Base-by-base conservation (phyloP, 1,284 basidiomycete species). In the Coniophora puteana region DNA sequence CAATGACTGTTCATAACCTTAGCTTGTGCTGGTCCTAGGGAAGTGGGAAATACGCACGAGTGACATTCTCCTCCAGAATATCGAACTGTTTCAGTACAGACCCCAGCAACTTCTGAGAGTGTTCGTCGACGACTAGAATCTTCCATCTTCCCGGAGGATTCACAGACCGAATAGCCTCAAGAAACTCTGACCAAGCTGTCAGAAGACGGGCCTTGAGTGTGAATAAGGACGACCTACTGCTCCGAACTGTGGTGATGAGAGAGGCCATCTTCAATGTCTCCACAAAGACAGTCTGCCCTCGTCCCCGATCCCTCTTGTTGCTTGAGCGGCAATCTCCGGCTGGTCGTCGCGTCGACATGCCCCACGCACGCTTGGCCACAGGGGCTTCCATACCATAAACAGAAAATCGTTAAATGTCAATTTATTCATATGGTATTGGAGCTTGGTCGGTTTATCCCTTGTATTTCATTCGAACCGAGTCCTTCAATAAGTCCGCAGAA, bases 111-210 rank as follows among this genome's bases (percentile, higher is more conserved):
- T 78, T 79, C 65, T 93, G 87, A 22, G 93, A 88, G 67, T 92
- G 81, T 48, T 93, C 86, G 65, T 99, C 95, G 30, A 98, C 89
- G 46, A 99, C 91, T 36, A 99, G 78, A 54, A 95, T 87, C 78
- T 99, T 99, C 95, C 95, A 99, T 75, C 78, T 69, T 44, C 78
- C 78, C 7, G 82, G 78, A 3, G 89, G 88, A 55, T 89, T 82
- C 34, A 91, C 80, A 36, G 84, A 87, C 61, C 85, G 77, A 57
- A 91, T 84, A 20, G 83, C 81, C 42, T 89, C 83, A 43, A 91
- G 71, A 59, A 90, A 88, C 58, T 82, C 87, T 91, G 53, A 11
- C 39, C 18, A 29, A 20, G 14, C 40, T 10, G 8, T 41, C 18
- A 24, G 44, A 41, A 50, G 4, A 26, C 29, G 36, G 22, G 32